Evolutionary conservation across 345 rosid genomes (phyloP), one percentile per base, ranked within the genome.

Genomic region (Rubroshorea leprosula): DNA sequence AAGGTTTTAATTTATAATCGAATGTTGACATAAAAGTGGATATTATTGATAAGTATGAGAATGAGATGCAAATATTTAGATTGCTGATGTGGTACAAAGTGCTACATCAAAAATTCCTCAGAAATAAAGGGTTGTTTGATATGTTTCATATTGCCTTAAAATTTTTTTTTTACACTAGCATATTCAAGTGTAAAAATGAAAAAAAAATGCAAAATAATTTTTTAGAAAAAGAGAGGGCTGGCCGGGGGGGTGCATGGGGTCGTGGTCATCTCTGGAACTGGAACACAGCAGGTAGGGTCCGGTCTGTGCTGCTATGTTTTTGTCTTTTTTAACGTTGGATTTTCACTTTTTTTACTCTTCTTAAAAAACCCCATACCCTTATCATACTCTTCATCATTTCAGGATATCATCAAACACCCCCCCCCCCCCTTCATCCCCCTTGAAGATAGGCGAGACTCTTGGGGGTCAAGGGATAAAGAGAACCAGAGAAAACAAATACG

Each of bases 211-310:
- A n/a, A 63, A 24, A 50, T 16, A 29, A 38, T 11, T 6, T 12
- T 11, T 1, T 16, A 56, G 60, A 23, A 19, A 49, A 39, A 23
- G 48, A 73, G 23, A 69, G 38, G 49, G 52, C 68, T n/a, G n/a
- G n/a, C n/a, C n/a, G 49, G 29, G 59, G 22, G 61, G 51, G 63
- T 74, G 80, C 82, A 80, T 68, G 78, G 73, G 68, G 75, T 77
- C 80, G 85, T 75, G 85, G 85, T 80, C 83, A 72, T 80, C 75
- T 80, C 85, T 80, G 78, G 73, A 73, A 70, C 67, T 68, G 76
- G 68, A 65, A 63, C 63, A 68, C 72, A 70, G 73, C 57, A 65
- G 67, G 80, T 78, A 65, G 80, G 78, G 75, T 24, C 74, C n/a
- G 31, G 47, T 54, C 41, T 70, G 41, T 68, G 69, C 69, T 50